Conservation (phyloP, 2,329 filamentous ascomycete genomes). For the Cercospora sojina region DNA sequence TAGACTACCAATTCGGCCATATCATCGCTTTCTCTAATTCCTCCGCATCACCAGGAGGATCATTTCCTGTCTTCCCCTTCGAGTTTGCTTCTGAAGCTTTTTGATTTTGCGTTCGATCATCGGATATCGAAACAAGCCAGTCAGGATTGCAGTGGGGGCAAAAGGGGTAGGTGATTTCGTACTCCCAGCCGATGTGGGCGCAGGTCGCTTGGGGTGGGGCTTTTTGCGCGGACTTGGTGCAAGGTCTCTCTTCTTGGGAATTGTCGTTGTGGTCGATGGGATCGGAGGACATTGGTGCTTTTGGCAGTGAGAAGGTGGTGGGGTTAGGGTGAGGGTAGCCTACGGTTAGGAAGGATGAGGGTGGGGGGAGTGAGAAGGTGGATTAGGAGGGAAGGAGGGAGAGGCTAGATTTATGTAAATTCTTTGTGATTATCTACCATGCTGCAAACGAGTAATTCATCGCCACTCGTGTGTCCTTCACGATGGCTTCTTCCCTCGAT, state of each 20-base stretch:
- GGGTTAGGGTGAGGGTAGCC: too few species aligned
- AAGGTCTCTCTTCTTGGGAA: not conserved
- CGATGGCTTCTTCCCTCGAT: too few species aligned
- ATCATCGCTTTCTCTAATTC: not conserved
- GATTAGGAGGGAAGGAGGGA: too few species aligned
- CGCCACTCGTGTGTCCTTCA: too few species aligned
- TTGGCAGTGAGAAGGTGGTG: not conserved
- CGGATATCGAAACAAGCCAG: not conserved
- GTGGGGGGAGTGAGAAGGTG: too few species aligned
- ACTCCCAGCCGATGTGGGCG: conserved; percentile 7
- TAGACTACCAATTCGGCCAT: not conserved
- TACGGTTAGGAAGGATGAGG: too few species aligned
- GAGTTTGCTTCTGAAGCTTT: too few species aligned
- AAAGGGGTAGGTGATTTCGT: conserved; percentile 9
- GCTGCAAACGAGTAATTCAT: too few species aligned
- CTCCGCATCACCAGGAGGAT: too few species aligned
- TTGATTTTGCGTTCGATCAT: not conserved
- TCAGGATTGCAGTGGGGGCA: conserved; percentile 8
- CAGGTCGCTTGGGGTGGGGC: not conserved
- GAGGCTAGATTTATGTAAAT: too few species aligned
- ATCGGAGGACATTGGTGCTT: not conserved
- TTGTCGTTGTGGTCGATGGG: not conserved
- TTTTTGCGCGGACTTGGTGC: not conserved
- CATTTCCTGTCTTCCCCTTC: not conserved
- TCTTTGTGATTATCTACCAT: too few species aligned